Base-by-base conservation (phyloP, 768 basidiomycete species). In the Candolleomyces eurysporus region DNA sequence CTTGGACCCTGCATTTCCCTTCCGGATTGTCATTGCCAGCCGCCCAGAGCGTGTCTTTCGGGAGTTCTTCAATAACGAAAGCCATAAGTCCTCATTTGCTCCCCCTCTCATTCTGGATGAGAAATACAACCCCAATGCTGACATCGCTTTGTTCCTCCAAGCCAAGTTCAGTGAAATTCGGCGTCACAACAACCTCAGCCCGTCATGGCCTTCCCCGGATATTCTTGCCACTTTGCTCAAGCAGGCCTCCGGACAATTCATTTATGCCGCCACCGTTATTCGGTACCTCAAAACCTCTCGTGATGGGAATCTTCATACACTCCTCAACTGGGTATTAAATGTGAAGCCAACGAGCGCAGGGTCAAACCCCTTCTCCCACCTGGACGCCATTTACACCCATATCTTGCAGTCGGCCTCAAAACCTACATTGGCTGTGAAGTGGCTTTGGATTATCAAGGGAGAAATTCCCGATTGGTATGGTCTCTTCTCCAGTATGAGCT, bases 231-330 rank as follows among this genome's bases (percentile, higher is more conserved):
- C 16, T 16, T 32, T 53, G 9, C 30, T 53, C 14, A 2, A 10
- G 5, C 40, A 48, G 9, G 42, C 61, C 10, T 67, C 66, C 4
- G 66, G 66, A 6, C 66, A 67, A 48, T 65, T 63, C 48, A 63
- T 67, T 17, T 62, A 65, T 45, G 64, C 66, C 4, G 52, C 66
- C 11, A 62, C 61, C 5, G 64, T 65, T 14, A 59, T 60, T 13
- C 58, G 57, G 7, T 67, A 45, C 43, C 43, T 67, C 17, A 32
- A 5, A 9, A 48, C 48, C n/a, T 31, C 46, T 46, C 52, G 58
- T 11, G 36, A 22, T 14, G 26, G 51, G 4, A 60, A 57, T 50
- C 66, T 64, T 45, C 48, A 42, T 14, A 61, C 61, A 31, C 61
- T 57, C 8, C 51, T 67, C 5, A 58, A 67, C 16, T 16, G n/a